phyloP scores from a whole-genome alignment of 2,329 filamentous ascomycete genomes.

The Nemania sp. region DNA sequence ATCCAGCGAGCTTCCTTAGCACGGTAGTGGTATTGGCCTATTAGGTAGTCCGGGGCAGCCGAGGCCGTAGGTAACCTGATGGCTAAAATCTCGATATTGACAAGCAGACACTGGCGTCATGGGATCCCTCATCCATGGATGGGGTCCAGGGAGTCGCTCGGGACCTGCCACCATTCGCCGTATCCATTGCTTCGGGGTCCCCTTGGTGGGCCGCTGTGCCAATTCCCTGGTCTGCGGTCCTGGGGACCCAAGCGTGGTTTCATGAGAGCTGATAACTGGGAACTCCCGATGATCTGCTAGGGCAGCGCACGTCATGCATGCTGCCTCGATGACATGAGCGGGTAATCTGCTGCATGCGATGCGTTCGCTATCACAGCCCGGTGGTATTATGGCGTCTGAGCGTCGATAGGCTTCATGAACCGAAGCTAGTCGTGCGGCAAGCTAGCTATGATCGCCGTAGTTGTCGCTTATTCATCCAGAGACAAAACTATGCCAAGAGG shows the following conservation, averaged over 20 bases:
- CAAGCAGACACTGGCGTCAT: constrained; percentile 17
- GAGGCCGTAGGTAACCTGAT: constrained; percentile 30
- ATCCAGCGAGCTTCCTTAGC: constrained; percentile 13
- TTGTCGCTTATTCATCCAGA: constrained; percentile 1
- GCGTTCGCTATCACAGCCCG: constrained; percentile 16
- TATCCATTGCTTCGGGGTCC: constrained; percentile 1
- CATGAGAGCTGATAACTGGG: constrained; percentile 29
- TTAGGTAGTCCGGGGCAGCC: constrained; percentile 36
- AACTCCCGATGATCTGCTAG: constrained; percentile 31
- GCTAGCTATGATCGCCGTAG: constrained; percentile 13
- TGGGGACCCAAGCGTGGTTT: constrained; percentile 33
- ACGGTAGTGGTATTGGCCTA: constrained; percentile 28
- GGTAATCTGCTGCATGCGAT: constrained; percentile 10
- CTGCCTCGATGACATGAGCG: constrained; percentile 9
- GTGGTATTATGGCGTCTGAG: constrained; percentile 3
- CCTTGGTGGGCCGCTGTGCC: constrained; percentile 11
- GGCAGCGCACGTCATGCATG: constrained; percentile 28
- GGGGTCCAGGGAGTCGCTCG: background rate
- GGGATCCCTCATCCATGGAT: constrained; percentile 4
- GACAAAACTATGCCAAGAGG: constrained; percentile 7
- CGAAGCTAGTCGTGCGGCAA: constrained; percentile 6
- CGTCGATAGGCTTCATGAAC: constrained; percentile 15
- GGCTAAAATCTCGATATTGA: constrained; percentile 28
- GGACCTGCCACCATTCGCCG: constrained; percentile 1
- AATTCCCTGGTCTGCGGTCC: constrained; percentile 26